Conservation (phyloP, 805 yeast genomes). For the Suhomyces canberraensis region DNA sequence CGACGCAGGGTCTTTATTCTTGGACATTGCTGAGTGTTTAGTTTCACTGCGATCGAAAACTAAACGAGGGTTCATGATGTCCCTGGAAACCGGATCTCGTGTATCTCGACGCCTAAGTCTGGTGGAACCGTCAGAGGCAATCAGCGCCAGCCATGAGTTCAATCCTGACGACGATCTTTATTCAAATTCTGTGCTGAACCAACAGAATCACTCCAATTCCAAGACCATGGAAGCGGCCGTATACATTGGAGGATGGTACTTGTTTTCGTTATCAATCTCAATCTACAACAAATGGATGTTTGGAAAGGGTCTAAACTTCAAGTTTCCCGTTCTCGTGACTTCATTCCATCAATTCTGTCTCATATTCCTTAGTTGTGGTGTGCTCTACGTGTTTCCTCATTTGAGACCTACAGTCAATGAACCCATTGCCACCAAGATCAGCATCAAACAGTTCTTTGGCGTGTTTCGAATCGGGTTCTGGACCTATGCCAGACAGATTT, state of each 20-base stretch:
- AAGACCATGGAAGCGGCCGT: slow-evolving; percentile 19
- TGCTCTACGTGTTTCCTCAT: slow-evolving; percentile 45
- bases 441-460: slow-evolving; percentile 13
- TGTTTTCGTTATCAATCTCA: slow-evolving; percentile 65
- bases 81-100: background rate
- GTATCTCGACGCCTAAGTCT: background rate
- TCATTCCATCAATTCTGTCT: slow-evolving; percentile 78
- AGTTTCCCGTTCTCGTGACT: slow-evolving; percentile 82
- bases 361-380: slow-evolving; percentile 47
- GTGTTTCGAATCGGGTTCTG: slow-evolving; percentile 19
- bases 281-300: slow-evolving; percentile 98
- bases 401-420: slow-evolving; percentile 39
- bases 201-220: too few relatives aligned
- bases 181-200: too few relatives aligned
- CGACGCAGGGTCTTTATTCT: slow-evolving; percentile 25
- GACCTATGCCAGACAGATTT: slow-evolving; percentile 48
- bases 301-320: slow-evolving; percentile 68
- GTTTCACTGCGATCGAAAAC: too few relatives aligned
- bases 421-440: slow-evolving; percentile 1
- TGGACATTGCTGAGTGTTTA: slow-evolving; percentile 13
- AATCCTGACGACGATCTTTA: too few relatives aligned
- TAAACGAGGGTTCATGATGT: too few relatives aligned
- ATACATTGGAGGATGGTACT: slow-evolving; percentile 61
- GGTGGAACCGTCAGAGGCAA: background rate
- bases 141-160: too few relatives aligned